phyloP scores from a whole-genome alignment of 2,329 filamentous ascomycete genomes.

The Pezicula neosporulosa region DNA sequence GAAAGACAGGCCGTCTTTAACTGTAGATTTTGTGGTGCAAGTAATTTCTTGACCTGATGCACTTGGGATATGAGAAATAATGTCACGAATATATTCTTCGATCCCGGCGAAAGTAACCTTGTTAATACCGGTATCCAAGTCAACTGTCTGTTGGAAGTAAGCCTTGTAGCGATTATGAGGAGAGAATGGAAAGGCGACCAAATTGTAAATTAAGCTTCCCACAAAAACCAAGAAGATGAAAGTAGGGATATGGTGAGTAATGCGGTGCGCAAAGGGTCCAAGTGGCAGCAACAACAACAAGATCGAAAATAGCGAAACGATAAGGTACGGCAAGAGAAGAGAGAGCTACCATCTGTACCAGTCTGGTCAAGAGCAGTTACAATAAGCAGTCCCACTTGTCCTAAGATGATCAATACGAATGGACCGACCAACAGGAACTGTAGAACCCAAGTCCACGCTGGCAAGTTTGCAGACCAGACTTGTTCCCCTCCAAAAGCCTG shows the following conservation, averaged over 20 bases:
- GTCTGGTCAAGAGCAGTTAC: slow-evolving; percentile 76
- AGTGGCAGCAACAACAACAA: slow-evolving; percentile 73
- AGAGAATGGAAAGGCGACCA: slow-evolving; percentile 86
- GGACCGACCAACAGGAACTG: slow-evolving; percentile 81
- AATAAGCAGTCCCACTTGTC: slow-evolving; percentile 71
- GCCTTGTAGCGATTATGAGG: slow-evolving; percentile 75
- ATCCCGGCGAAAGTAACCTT: slow-evolving; percentile 67
- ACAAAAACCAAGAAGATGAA: slow-evolving; percentile 71
- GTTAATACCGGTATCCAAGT: slow-evolving; percentile 71
- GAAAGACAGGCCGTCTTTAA: slow-evolving; percentile 50
- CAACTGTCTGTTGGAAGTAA: slow-evolving; percentile 78
- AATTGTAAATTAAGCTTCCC: slow-evolving; percentile 80
- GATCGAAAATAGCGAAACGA: slow-evolving; percentile 64
- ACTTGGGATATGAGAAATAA: slow-evolving; percentile 69
- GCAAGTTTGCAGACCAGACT: slow-evolving; percentile 75
- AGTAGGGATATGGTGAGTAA: slow-evolving; percentile 77
- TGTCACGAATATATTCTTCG: slow-evolving; percentile 60
- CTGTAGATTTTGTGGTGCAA: slow-evolving; percentile 41
- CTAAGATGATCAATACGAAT: slow-evolving; percentile 71
- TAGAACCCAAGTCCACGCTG: slow-evolving; percentile 81
- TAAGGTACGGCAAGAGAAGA: slow-evolving; percentile 67
- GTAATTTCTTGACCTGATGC: slow-evolving; percentile 57
- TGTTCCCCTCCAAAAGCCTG: slow-evolving; percentile 69
- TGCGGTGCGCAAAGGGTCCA: slow-evolving; percentile 81
- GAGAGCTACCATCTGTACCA: slow-evolving; percentile 74